Base-by-base conservation (phyloP, 495 filamentous ascomycete species). In the Xylaria flabelliformis region DNA sequence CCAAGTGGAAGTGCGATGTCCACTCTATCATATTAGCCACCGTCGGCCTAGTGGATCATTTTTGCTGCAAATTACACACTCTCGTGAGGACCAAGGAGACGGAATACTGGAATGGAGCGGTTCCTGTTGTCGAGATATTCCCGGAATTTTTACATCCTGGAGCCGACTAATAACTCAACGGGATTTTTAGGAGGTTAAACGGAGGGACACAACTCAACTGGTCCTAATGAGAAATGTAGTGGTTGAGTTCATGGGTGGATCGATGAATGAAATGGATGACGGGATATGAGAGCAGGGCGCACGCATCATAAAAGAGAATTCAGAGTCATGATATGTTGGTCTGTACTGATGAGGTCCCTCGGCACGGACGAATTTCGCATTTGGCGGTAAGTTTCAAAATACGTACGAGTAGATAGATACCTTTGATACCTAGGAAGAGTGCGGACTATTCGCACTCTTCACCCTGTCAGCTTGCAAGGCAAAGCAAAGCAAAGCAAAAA, bases 351-450 rank as follows among this genome's bases (percentile, higher is more conserved):
- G 34, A 36, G 34, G 34, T 4, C 6, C 48, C 17, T 24, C 29
- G 65, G 50, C 4, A 56, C 3, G 36, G 65, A 13, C 17, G 36
- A 50, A 21, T 48, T 44, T 69, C 13, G 66, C 66, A 69, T 69
- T 36, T 36, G 53, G 51, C 13, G 53, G 66, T n/a, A 69, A 61
- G 53, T 34, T 42, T 26, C 46, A 58, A 68, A 69, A 69, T 15
- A n/a, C 26, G 26, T 39, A 41, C 19, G 21, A 63, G 68, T 70
- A 70, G 68, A 70, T 70, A 70, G 68, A 70, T 70, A 63, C 68
- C 68, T 53, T 62, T 70, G 56, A 70, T 70, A 50, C 42, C 53
- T 67, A 42, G 36, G 65, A 67, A 3, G 64, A 64, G 3, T 44
- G n/a, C 32, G 24, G 7, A 56, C 10, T 6, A 26, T 13, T 24